Base-by-base conservation (phyloP, 1,284 basidiomycete genomes). In the Tetrapyrgos nigripes region DNA sequence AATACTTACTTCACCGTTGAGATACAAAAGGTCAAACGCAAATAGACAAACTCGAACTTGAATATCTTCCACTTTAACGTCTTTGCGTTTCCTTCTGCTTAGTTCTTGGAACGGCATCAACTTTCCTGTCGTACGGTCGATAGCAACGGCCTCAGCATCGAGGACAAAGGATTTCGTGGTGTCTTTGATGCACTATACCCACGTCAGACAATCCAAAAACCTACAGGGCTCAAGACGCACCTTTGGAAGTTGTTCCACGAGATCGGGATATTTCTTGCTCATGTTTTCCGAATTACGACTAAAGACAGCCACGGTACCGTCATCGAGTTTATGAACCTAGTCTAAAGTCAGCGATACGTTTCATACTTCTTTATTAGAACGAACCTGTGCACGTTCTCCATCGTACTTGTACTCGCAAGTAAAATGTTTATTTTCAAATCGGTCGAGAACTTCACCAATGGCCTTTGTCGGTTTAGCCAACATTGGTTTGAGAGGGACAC, bases 351-450 rank as follows among this genome's bases (percentile, higher is more conserved):
- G 57, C 40, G 19, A 33, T 31, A 47, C 14, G 28, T 53, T 51
- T 17, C 44, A 13, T 14, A 40, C 23, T 50, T 37, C 17, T 14
- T 31, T 23, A 26, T 11, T 5, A 57, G 17, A 53, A 65, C 76
- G 35, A 51, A 90, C 91, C 80, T 98, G 96, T 13, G 97, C 97
- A 54, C 97, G 89, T 75, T 99, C 97, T 9, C 97, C 97, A 66
- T 99, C 97, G 69, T 99, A 99, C 76, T 99, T 99, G 79, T 98
- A 99, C 79, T 99, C 97, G 78, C 97, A 99, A 4, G 97, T 98
- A 73, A 99, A 99, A 49, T 85, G 86, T 74, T 96, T 96, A 68
- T 89, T 90, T 74, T 99, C 97, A 69, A 99, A 99, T 50, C 96
- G 83, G 76, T 99, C 97, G 21, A 99, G 84, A 5, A 99, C 97